A percentile compares a stretch with the other conserved stretches of the same genome.
phyloP scores from a whole-genome alignment of 257 asterid species.

The Marsdenia floribunda region DNA sequence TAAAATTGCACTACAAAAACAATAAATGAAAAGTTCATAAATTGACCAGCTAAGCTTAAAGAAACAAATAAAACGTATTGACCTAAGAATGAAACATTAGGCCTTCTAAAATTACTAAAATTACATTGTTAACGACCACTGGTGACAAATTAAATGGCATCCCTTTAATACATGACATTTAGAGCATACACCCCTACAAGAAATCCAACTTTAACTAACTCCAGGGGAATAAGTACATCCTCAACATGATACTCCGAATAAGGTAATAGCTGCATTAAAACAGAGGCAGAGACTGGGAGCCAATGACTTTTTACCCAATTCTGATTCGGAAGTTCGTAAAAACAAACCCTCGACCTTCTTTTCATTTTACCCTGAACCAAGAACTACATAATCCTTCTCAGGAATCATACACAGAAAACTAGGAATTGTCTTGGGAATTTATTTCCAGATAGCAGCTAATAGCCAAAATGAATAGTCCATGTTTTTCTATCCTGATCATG shows the following conservation, averaged over 20 bases:
- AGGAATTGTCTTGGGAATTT: background rate
- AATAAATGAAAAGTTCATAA: background rate
- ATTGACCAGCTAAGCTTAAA: background rate
- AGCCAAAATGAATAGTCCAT: background rate
- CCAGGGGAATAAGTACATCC: too few species aligned
- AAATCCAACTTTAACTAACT: background rate
- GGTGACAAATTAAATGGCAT: background rate
- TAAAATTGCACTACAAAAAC: background rate
- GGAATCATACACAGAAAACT: background rate
- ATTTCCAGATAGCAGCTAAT: background rate
- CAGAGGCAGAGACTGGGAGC: background rate
- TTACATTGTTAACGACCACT: background rate
- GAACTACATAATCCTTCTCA: background rate
- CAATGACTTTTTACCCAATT: background rate
- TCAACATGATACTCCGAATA: background rate
- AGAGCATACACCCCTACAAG: background rate
- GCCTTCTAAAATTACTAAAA: background rate
- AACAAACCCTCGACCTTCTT: background rate
- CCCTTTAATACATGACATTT: background rate
- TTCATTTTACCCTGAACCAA: background rate
- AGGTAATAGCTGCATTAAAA: background rate
- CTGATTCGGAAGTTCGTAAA: background rate
- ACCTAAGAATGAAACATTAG: background rate
- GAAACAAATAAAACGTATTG: background rate
- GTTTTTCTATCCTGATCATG: background rate